phyloP scores from a whole-genome alignment of 2,329 filamentous ascomycete species.

The Epichloe glyceriae region DNA sequence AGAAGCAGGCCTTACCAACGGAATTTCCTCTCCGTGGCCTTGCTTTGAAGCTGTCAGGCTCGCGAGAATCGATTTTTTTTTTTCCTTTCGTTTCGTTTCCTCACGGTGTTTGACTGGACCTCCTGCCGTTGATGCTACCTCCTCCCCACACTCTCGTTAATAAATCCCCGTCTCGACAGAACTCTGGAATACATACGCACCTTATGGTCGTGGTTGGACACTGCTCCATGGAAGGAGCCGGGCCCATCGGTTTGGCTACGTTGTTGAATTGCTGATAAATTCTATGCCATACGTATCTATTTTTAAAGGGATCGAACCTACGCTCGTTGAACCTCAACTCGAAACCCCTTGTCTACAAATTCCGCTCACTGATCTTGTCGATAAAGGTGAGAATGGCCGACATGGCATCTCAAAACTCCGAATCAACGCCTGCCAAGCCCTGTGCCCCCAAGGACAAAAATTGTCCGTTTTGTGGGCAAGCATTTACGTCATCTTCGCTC shows the following conservation, averaged over 20 bases:
- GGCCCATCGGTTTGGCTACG: background rate
- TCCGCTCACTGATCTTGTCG: background rate
- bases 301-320: background rate
- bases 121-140: background rate
- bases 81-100: background rate
- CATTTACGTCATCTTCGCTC: constrained; percentile 86
- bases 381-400: constrained; percentile 18
- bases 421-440: constrained; percentile 25
- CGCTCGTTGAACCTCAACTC: constrained; percentile 4
- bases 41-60: background rate
- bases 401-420: constrained; percentile 19
- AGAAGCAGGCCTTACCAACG: background rate
- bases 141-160: background rate
- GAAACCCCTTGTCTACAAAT: background rate
- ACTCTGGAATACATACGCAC: background rate
- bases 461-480: constrained; percentile 78
- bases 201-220: constrained; percentile 3
- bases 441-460: constrained; percentile 65
- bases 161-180: background rate
- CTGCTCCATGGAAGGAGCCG: constrained; percentile 6
- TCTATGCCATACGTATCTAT: background rate
- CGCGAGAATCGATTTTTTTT: background rate
- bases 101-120: background rate
- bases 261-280: constrained; percentile 1
- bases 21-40: background rate